phyloP scores from a whole-genome alignment of 164 flowering plant species.

The Houttuynia cordata region DNA sequence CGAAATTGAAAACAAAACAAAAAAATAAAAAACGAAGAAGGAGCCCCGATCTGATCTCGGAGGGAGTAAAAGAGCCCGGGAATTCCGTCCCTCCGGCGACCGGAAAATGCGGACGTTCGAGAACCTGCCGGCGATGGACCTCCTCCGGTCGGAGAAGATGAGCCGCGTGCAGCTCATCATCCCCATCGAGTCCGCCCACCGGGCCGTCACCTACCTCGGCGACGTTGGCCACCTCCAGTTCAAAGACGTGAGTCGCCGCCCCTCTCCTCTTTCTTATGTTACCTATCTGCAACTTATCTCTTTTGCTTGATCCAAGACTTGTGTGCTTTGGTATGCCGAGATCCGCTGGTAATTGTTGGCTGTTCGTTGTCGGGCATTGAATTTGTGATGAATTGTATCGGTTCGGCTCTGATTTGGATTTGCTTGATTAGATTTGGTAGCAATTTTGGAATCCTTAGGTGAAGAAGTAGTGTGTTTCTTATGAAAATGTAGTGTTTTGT shows the following conservation, averaged over 20 bases:
- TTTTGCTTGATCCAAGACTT: background rate
- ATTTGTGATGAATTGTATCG: background rate
- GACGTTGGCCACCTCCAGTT: conserved; percentile 87
- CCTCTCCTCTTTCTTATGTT: background rate
- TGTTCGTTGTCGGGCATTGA: background rate
- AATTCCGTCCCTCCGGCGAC: background rate
- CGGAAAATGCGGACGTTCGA: conserved; percentile 14
- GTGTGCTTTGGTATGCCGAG: too few relatives aligned
- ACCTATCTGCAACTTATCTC: background rate
- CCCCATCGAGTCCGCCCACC: conserved; percentile 86
- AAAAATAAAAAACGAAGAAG: too few relatives aligned
- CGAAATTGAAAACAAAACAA: too few relatives aligned
- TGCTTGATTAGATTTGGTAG: background rate
- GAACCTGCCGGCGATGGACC: conserved; percentile 75
- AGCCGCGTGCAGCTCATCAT: conserved; percentile 71
- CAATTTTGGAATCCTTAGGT: too few relatives aligned
- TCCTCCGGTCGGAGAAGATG: conserved; percentile 97
- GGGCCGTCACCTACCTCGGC: conserved; percentile 79
- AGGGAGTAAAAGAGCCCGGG: background rate
- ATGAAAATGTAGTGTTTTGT: too few relatives aligned
- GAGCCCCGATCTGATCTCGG: too few relatives aligned
- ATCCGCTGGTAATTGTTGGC: too few relatives aligned
- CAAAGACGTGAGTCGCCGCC: conserved; percentile 59
- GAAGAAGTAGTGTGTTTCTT: background rate
- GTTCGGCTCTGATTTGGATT: background rate